Conservation (phyloP, 129 eudicot species). For the Flaveria trinervia region DNA sequence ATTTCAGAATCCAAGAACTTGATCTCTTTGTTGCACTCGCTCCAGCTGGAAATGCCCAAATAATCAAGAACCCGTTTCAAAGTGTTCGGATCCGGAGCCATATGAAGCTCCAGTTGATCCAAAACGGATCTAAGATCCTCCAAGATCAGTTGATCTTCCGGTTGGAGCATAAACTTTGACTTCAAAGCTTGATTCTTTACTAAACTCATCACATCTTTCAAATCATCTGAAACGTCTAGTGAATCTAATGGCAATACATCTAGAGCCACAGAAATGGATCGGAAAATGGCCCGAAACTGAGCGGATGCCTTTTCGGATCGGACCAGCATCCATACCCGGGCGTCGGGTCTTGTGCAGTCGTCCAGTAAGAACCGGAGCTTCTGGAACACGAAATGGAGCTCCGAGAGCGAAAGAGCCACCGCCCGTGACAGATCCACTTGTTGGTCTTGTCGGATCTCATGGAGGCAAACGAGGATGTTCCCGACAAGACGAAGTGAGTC, state of each 20-base stretch:
- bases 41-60: constrained; percentile 63
- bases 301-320: constrained; percentile 44
- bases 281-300: constrained; percentile 44
- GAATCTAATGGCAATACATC: constrained; percentile 53
- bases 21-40: constrained; percentile 54
- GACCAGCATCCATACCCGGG: constrained; percentile 62
- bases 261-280: constrained; percentile 58
- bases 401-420: constrained; percentile 48
- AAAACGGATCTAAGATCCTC: constrained; percentile 37
- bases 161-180: constrained; percentile 40
- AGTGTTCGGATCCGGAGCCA: constrained; percentile 46
- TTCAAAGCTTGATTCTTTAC: constrained; percentile 50
- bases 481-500: constrained; percentile 46
- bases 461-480: constrained; percentile 42
- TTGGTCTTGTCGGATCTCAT: constrained; percentile 44
- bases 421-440: neutral
- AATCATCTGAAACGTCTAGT: constrained; percentile 39
- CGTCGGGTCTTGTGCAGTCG: constrained; percentile 51
- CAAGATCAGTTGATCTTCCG: constrained; percentile 42
- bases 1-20: constrained; percentile 63
- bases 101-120: constrained; percentile 47
- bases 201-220: constrained; percentile 46
- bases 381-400: constrained; percentile 84
- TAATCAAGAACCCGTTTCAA: constrained; percentile 57
- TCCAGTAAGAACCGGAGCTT: constrained; percentile 57